Conservation (phyloP, 225 moss, liverwort and hornwort genomes). For the Thuidium tamariscinum region DNA sequence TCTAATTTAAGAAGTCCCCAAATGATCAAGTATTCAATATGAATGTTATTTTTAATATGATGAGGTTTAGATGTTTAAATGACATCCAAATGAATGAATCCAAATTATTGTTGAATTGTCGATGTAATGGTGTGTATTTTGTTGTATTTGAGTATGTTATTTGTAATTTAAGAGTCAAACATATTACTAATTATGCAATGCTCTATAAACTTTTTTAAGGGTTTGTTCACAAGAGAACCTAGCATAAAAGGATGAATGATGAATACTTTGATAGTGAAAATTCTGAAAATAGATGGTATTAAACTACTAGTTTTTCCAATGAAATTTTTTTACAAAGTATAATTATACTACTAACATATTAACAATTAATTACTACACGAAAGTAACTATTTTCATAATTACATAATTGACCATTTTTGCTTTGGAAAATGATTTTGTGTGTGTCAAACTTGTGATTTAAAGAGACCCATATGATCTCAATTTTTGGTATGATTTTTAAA, state of each 20-base stretch:
- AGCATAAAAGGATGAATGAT: not conserved
- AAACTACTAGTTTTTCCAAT: too few relatives aligned
- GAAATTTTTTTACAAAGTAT: not conserved
- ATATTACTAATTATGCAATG: fast-evolving
- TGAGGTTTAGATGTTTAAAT: not conserved
- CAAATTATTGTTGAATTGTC: not conserved
- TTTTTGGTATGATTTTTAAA: too few relatives aligned
- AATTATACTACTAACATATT: not conserved
- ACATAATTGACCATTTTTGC: not conserved
- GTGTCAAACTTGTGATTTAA: too few relatives aligned
- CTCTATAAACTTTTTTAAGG: not conserved
- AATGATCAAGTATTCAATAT: not conserved
- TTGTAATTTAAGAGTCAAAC: not conserved
- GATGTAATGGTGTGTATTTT: not conserved
- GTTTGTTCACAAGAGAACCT: fast-evolving
- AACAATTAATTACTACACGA: fast-evolving
- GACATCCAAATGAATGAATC: not conserved
- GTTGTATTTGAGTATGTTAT: not conserved
- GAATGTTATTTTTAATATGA: not conserved
- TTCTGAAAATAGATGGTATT: not conserved
- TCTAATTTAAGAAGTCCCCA: not conserved
- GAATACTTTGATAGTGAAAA: not conserved
- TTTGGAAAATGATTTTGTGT: too few relatives aligned
- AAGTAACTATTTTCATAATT: not conserved
- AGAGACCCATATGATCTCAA: too few relatives aligned